A percentile compares a stretch with the other conserved stretches of the same genome.
Conservation (phyloP, 2,329 filamentous ascomycete genomes). For the Pseudogymnoascus sp. region DNA sequence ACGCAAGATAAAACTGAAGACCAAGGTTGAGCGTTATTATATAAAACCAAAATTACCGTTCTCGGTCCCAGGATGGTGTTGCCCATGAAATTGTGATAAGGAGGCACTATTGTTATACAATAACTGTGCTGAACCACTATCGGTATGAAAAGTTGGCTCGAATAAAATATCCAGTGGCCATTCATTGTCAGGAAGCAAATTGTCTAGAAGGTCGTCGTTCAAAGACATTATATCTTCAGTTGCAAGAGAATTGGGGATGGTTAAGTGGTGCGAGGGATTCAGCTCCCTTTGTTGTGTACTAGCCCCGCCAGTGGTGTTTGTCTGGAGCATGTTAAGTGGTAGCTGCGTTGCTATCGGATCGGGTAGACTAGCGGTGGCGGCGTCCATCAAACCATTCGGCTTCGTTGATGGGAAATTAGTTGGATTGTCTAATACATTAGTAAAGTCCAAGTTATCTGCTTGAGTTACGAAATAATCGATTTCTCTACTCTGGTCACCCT, state of each 20-base stretch:
- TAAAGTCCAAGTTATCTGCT: not conserved
- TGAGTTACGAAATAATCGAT: not conserved
- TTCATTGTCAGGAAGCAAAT: not conserved
- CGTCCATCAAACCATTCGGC: not conserved
- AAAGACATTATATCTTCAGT: not conserved
- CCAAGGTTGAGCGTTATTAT: not conserved
- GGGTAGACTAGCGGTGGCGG: not conserved
- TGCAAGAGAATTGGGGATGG: not conserved
- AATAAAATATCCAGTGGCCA: not conserved
- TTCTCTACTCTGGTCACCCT: constrained; percentile 4
- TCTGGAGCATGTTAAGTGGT: not conserved
- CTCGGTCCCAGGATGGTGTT: not conserved
- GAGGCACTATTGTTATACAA: not conserved
- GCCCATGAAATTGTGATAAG: not conserved
- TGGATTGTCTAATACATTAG: not conserved
- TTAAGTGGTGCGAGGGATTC: not conserved
- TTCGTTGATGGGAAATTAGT: too few species aligned
- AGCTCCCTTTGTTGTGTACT: not conserved
- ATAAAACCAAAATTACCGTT: not conserved
- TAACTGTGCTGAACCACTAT: not conserved
- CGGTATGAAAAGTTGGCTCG: not conserved
- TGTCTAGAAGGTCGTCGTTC: not conserved
- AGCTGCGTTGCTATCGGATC: not conserved
- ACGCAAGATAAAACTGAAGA: not conserved
- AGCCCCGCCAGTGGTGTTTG: not conserved